Conservation (phyloP, 169 alveolate species). For the Babesia gibsoni region DNA sequence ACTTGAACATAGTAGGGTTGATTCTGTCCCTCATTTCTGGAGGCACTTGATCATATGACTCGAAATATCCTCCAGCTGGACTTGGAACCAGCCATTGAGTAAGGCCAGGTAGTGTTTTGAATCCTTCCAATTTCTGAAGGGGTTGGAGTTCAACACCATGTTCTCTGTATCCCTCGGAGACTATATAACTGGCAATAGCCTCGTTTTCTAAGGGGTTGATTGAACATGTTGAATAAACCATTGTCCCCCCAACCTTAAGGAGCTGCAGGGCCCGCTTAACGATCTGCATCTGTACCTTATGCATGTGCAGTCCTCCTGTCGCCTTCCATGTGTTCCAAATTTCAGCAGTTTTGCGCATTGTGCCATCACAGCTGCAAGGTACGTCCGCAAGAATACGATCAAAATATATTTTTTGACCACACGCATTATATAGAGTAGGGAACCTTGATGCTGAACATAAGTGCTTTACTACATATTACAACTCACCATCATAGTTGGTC, state of each 20-base stretch:
- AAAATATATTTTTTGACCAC: constrained; percentile 37
- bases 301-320: constrained; percentile 88
- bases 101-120: constrained; percentile 64
- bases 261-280: constrained; percentile 84
- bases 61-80: constrained; percentile 60
- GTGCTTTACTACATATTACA: background rate
- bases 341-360: constrained; percentile 90
- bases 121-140: constrained; percentile 46
- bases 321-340: constrained; percentile 92
- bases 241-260: constrained; percentile 67
- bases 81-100: constrained; percentile 61
- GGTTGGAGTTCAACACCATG: constrained; percentile 55
- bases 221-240: constrained; percentile 95
- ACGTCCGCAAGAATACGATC: constrained; percentile 87
- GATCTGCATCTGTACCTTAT: constrained; percentile 85
- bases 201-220: constrained; percentile 96
- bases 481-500: constrained; percentile 53
- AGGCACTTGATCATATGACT: constrained; percentile 65
- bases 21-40: constrained; percentile 59
- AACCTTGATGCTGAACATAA: constrained; percentile 39
- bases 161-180: constrained; percentile 43
- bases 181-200: constrained; percentile 67
- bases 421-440: constrained; percentile 22
- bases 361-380: constrained; percentile 98
- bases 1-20: constrained; percentile 39